Conservation (phyloP, 441 rosid species). For the Gossypium schwendimanii region DNA sequence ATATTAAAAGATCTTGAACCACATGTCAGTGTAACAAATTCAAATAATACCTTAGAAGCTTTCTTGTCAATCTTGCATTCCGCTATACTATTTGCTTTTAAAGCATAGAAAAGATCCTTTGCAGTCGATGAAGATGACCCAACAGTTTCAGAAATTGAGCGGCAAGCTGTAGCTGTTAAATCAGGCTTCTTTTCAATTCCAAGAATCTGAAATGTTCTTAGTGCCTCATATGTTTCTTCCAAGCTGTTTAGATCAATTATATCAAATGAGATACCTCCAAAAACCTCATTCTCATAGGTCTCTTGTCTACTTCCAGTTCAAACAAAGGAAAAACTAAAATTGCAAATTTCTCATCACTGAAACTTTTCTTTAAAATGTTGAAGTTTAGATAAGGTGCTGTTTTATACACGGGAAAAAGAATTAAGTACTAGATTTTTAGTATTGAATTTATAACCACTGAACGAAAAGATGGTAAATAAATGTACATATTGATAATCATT, state of each 20-base stretch:
- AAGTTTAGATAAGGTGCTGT: not conserved
- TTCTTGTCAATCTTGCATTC: slow-evolving; percentile 43
- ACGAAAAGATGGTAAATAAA: not conserved
- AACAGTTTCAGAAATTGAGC: slow-evolving; percentile 39
- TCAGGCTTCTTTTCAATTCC: slow-evolving; percentile 54
- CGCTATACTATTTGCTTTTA: slow-evolving; percentile 55
- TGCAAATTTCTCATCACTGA: not conserved
- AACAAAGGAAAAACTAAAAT: not conserved
- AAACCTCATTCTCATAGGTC: not conserved
- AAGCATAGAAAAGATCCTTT: slow-evolving; percentile 62
- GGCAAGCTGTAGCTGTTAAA: slow-evolving; percentile 41
- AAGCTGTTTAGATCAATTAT: slow-evolving; percentile 30
- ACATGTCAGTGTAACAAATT: not conserved
- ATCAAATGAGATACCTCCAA: slow-evolving; percentile 3
- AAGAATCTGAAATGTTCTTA: slow-evolving; percentile 70
- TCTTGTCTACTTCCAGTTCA: slow-evolving; percentile 5
- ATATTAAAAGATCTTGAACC: not conserved
- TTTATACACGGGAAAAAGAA: not conserved
- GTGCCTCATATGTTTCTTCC: slow-evolving; percentile 72
- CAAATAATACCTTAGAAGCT: slow-evolving; percentile 47
- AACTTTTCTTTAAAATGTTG: not conserved
- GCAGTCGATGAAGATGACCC: slow-evolving; percentile 49
- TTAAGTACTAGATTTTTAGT: not conserved
- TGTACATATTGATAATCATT: not conserved
- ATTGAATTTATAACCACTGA: not conserved